These are phyloP conservation scores for Claviceps citrina DNA, from an alignment of 2,329 filamentous ascomycete genomes.

Conservation along the genomic window DNA sequence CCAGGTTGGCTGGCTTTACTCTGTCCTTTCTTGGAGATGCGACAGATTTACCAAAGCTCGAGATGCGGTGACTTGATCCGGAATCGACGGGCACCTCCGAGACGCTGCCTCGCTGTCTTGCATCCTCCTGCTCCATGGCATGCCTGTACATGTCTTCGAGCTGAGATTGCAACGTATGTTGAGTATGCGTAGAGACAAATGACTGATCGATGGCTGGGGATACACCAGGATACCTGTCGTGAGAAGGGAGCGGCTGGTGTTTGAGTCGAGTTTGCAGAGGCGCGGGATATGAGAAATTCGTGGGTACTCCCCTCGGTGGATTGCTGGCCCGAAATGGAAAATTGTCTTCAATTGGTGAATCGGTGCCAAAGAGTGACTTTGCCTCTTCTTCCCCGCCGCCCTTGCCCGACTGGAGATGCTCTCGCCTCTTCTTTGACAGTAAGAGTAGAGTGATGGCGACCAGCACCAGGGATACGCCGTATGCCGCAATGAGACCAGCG, in stretches of 20 bases:
- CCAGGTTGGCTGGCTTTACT: slow-evolving; percentile 34
- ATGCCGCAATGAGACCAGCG: slow-evolving; percentile 68
- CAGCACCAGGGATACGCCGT: slow-evolving; percentile 61
- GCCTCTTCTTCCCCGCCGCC: no score
- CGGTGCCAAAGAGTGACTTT: slow-evolving; percentile 26
- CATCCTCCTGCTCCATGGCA: slow-evolving; percentile 76
- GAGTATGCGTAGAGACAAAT: slow-evolving; percentile 58
- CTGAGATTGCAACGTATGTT: slow-evolving; percentile 60
- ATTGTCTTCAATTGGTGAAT: slow-evolving; percentile 9
- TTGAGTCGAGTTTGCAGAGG: slow-evolving; percentile 22
- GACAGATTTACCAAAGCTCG: slow-evolving; percentile 14
- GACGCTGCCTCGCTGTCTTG: slow-evolving; percentile 40
- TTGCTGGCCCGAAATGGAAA: background rate
- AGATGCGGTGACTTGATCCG: slow-evolving; percentile 12
- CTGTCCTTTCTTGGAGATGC: slow-evolving; percentile 26
- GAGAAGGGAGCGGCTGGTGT: slow-evolving; percentile 3
- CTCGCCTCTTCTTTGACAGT: slow-evolving; percentile 40
- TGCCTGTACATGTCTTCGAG: slow-evolving; percentile 84
- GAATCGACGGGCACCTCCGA: slow-evolving; percentile 27
- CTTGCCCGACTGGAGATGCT: slow-evolving; percentile 36
- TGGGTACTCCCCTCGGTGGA: slow-evolving; percentile 10
- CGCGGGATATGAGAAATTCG: slow-evolving; percentile 37
- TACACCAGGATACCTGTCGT: slow-evolving; percentile 30
- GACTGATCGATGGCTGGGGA: slow-evolving; percentile 61
- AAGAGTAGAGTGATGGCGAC: slow-evolving; percentile 52